Evolutionary conservation across 2,329 filamentous ascomycete genomes (phyloP).

Genomic region (Chaetothyriales sp.): DNA sequence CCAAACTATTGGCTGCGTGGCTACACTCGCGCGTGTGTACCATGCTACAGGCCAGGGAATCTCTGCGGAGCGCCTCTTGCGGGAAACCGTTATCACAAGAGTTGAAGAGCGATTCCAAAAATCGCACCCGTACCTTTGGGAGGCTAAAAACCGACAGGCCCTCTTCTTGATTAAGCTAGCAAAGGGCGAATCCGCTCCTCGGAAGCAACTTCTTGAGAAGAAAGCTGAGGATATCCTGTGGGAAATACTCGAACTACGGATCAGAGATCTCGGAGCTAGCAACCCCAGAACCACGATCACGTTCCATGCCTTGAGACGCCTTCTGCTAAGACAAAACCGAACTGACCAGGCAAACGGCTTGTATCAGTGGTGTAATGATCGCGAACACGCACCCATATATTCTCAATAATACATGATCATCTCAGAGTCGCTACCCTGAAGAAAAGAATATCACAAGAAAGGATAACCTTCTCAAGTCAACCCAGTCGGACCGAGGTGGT

Average conservation of each 20-base stretch:
- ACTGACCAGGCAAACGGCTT: conserved; percentile 5
- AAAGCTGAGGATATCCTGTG: conserved; percentile 8
- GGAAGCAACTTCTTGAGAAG: neutral
- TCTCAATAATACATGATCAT: conserved; percentile 1
- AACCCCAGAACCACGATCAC: conserved; percentile 9
- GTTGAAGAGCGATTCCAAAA: conserved; percentile 7
- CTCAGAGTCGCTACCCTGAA: neutral
- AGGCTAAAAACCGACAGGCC: conserved; percentile 12
- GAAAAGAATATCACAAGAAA: neutral
- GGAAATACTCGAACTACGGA: conserved; percentile 6
- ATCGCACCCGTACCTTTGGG: conserved; percentile 11
- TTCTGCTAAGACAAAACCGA: conserved; percentile 6
- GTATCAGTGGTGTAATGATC: conserved; percentile 6
- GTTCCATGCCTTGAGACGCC: conserved; percentile 4
- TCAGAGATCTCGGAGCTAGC: conserved; percentile 5
- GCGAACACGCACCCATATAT: neutral
- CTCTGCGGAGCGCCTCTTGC: conserved; percentile 6
- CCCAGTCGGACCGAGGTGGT: neutral
- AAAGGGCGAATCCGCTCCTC: conserved; percentile 1
- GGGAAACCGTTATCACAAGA: conserved; percentile 2
- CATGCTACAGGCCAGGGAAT: conserved; percentile 5
- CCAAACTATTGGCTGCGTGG: conserved; percentile 9
- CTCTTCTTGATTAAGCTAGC: conserved; percentile 9
- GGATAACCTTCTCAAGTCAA: neutral
- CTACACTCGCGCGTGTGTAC: conserved; percentile 7